Percentiles rank a stretch among this genome's conserved stretches.
phyloP scores from a whole-genome alignment of 2,329 filamentous ascomycete species.

The Thelonectria discophora region DNA sequence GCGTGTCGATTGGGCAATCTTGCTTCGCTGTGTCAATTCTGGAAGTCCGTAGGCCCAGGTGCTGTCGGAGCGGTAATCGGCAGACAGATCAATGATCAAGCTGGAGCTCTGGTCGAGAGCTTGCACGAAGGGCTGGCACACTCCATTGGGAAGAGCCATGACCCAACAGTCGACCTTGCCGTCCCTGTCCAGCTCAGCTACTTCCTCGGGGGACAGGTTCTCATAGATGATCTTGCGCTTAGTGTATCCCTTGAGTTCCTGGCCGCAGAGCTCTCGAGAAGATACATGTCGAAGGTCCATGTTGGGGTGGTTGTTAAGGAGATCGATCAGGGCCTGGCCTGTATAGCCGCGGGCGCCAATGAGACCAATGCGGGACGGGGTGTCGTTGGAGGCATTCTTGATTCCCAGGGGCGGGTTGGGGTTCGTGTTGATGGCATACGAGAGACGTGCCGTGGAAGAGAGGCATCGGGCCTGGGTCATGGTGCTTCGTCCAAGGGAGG shows the following conservation, averaged over 20 bases:
- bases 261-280: constrained; percentile 88
- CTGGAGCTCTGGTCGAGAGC: constrained; percentile 80
- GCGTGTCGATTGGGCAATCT: constrained; percentile 79
- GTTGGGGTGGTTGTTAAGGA: constrained; percentile 87
- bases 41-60: constrained; percentile 86
- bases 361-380: constrained; percentile 71
- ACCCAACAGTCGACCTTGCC: constrained; percentile 95
- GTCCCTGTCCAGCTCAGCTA: constrained; percentile 82
- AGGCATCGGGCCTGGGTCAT: no score
- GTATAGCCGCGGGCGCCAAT: constrained; percentile 96
- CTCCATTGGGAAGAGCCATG: constrained; percentile 94
- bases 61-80: constrained; percentile 77
- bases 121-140: constrained; percentile 93
- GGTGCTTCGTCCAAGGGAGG: no score
- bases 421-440: no score
- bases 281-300: constrained; percentile 93
- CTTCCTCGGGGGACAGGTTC: constrained; percentile 86
- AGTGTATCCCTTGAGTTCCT: constrained; percentile 87
- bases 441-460: no score
- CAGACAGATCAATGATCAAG: constrained; percentile 92
- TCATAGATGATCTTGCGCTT: constrained; percentile 95
- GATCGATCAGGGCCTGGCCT: constrained; percentile 86
- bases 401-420: no score
- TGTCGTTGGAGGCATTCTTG: no score
- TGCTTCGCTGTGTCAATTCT: constrained; percentile 79